Evolutionary conservation across 768 basidiomycete genomes (phyloP).

Genomic region (Boletus coccyginus): DNA sequence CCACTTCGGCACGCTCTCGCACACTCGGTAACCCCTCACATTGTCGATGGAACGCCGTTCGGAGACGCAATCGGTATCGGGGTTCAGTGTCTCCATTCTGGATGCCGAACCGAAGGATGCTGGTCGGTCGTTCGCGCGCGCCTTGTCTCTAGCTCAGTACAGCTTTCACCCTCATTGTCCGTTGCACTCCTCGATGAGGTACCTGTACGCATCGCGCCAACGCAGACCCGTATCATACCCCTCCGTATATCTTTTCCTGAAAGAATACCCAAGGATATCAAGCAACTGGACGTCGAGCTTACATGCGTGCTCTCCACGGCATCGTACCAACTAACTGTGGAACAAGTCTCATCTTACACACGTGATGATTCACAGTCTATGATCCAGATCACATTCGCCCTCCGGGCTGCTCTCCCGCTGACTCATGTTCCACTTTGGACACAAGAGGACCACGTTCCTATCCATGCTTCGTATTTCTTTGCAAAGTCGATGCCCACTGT

Average conservation of each 20-base stretch:
- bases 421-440: slow-evolving; percentile 46
- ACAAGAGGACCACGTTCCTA: slow-evolving; percentile 30
- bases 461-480: slow-evolving; percentile 61
- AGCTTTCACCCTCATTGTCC: slow-evolving; percentile 16
- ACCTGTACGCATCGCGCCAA: slow-evolving; percentile 48
- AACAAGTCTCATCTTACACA: neutral
- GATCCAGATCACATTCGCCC: slow-evolving; percentile 1
- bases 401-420: slow-evolving; percentile 44
- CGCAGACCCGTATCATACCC: slow-evolving; percentile 62
- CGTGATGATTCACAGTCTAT: too few species aligned
- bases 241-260: slow-evolving; percentile 35
- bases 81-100: slow-evolving; percentile 42
- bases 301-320: slow-evolving; percentile 20
- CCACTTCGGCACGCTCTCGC: slow-evolving; percentile 42
- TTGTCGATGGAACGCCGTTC: slow-evolving; percentile 73
- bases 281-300: slow-evolving; percentile 42
- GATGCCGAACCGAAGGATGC: slow-evolving; percentile 33
- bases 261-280: slow-evolving; percentile 31
- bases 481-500: slow-evolving; percentile 50
- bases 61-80: slow-evolving; percentile 69
- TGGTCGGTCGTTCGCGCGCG: slow-evolving; percentile 46
- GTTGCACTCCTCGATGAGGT: slow-evolving; percentile 15
- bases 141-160: neutral
- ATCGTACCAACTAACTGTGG: neutral
- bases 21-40: slow-evolving; percentile 61